These are phyloP conservation scores for Chrysochromulina parva DNA, from an alignment of 78 protist species.

Conservation along the genomic window DNA sequence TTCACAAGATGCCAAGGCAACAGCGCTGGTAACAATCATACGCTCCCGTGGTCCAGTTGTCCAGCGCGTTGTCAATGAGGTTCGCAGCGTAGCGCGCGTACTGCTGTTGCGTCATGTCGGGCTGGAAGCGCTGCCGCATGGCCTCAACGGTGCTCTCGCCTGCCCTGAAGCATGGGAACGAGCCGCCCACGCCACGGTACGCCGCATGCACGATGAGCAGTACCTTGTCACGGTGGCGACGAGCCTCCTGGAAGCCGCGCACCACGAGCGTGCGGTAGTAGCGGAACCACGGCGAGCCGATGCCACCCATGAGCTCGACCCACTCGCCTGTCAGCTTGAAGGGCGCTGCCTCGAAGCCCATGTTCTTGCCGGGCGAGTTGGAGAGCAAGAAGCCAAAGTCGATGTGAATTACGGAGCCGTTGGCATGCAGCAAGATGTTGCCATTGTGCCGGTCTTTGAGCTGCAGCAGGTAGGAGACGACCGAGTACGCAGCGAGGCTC, in stretches of 20 bases:
- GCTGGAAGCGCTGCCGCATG: conserved; percentile 13
- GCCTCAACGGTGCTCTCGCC: conserved; percentile 10
- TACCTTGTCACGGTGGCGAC: conserved; percentile 41
- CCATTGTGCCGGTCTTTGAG: conserved; percentile 88
- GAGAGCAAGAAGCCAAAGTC: conserved; percentile 78
- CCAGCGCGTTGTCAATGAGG: background rate
- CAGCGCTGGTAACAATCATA: background rate
- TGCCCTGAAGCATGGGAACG: background rate
- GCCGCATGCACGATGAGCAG: background rate
- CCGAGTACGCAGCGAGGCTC: conserved; percentile 76
- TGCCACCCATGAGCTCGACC: conserved; percentile 60
- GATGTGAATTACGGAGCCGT: conserved; percentile 76
- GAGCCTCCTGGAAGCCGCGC: conserved; percentile 39
- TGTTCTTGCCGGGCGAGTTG: conserved; percentile 66
- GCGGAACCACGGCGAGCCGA: background rate
- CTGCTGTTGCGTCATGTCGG: background rate
- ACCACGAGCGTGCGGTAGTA: conserved; percentile 43
- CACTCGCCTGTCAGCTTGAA: conserved; percentile 74
- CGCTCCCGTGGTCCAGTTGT: background rate
- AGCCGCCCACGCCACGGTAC: background rate
- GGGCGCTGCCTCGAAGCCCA: conserved; percentile 79
- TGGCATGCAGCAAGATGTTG: conserved; percentile 64
- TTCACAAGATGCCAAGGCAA: background rate
- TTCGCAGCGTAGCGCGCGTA: background rate
- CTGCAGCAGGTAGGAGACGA: conserved; percentile 71